These are phyloP conservation scores for Tetrapisispora phaffii DNA, from an alignment of 805 yeast species.

Conservation along the genomic window DNA sequence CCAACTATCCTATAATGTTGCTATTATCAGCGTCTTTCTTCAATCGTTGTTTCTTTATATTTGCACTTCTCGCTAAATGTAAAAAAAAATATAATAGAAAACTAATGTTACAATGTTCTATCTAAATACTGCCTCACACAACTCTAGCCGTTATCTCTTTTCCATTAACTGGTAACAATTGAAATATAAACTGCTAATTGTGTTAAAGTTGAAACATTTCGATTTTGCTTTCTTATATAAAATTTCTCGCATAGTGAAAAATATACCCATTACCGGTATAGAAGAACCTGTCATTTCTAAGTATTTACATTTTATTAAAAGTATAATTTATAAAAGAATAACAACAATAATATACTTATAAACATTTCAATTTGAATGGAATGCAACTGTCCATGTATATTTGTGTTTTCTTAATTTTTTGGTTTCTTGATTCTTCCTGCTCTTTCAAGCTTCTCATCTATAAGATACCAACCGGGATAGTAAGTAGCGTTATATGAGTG, in stretches of 20 bases:
- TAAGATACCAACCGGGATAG: constrained; percentile 29
- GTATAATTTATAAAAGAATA: not conserved
- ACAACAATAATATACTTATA: not conserved
- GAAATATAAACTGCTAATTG: too few species aligned
- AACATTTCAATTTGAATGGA: too few species aligned
- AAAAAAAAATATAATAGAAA: too few species aligned
- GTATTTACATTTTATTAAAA: too few species aligned
- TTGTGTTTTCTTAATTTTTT: not conserved
- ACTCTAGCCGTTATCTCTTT: too few species aligned
- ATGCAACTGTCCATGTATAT: not conserved
- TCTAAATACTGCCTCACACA: too few species aligned
- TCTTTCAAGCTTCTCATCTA: constrained; percentile 25
- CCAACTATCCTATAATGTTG: too few species aligned
- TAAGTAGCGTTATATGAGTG: constrained; percentile 1
- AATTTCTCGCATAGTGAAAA: not conserved
- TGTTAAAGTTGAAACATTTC: too few species aligned
- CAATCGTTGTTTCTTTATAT: not conserved
- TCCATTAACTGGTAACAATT: too few species aligned
- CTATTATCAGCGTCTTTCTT: too few species aligned
- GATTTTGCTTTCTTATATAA: too few species aligned
- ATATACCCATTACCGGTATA: not conserved
- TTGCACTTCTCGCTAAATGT: not conserved
- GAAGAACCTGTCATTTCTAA: not conserved
- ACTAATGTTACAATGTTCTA: too few species aligned
- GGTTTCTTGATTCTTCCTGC: constrained; percentile 22